Evolutionary conservation across 2,329 filamentous ascomycete genomes (phyloP), one percentile per base, ranked within the genome.

Genomic region (Clonostachys rosea): DNA sequence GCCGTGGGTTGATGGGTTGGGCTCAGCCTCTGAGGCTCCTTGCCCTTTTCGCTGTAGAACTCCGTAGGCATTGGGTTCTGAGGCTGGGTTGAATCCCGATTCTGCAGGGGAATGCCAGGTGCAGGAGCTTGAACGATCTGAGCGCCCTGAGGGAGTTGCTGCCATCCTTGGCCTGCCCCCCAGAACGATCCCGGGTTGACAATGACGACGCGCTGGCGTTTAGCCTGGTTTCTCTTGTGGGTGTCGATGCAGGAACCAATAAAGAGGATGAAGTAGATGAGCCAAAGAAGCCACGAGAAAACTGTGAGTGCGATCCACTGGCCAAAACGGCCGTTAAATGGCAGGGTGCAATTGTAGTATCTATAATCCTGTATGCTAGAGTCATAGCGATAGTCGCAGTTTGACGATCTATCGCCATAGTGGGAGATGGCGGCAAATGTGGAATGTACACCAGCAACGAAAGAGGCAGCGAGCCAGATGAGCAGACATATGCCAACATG

Each of bases 401-500:
- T 39, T n/a, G 36, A n/a, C 24, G 24, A 30, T 30, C 24, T 30
- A 5, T 30, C 24, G 9, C 24, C 24, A 30, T 30, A 30, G 24
- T 30, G 24, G 24, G 24, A 42, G 12, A 42, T 20, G 16, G 30
- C 44, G 36, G 51, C 40, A 10, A 55, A 48, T 16, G 56, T 49
- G 18, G 49, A 45, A 41, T 61, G 49, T 20, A 62, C 40, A 42
- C 52, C 57, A 34, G 59, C 58, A 3, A 61, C 48, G 12, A 60
- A 30, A 36, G 56, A 42, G n/a, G 60, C 56, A 18, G 56, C 48
- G 7, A 74, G 51, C 64, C 67, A 73, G 47, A 74, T 57, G 50
- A 74, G 44, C 3, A 75, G 67, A 34, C 66, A 67, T 13, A 71
- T 39, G 45, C 56, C 68, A 34, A 75, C 67, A 42, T 74, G 70